Conservation (phyloP, 2,329 filamentous ascomycete species). For the Diaporthe caulivora region DNA sequence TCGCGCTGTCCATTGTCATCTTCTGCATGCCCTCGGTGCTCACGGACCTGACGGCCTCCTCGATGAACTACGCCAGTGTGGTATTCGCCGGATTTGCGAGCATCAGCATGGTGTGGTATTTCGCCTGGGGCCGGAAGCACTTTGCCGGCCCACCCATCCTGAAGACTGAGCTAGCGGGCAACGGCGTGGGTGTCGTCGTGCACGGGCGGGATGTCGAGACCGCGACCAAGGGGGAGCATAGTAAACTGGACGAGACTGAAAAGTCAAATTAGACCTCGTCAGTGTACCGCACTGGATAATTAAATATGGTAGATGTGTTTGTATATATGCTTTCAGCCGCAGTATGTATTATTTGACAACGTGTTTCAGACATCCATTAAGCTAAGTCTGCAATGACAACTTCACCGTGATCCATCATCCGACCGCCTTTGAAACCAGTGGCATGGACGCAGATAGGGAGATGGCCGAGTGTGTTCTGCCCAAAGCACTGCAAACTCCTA, state of each 20-base stretch:
- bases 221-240: neutral
- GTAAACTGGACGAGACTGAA: neutral
- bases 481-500: neutral
- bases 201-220: constrained; percentile 23
- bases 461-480: neutral
- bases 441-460: neutral
- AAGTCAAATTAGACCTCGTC: neutral
- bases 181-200: neutral
- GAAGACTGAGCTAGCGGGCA: constrained; percentile 41
- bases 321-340: neutral
- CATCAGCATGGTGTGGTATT: constrained; percentile 74
- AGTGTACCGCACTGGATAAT: too few relatives aligned
- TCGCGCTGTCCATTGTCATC: constrained; percentile 75
- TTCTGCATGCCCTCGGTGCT: constrained; percentile 81
- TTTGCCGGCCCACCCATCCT: constrained; percentile 69
- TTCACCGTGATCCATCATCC: neutral
- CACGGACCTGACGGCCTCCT: constrained; percentile 62
- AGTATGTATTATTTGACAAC: neutral
- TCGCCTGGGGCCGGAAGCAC: constrained; percentile 71
- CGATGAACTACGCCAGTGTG: constrained; percentile 77
- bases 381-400: neutral
- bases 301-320: neutral
- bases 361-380: too few relatives aligned
- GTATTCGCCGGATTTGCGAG: constrained; percentile 73
- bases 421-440: too few relatives aligned